These are phyloP conservation scores for Eucalyptus grandis DNA, from an alignment of 345 rosid genomes.

Conservation along the genomic window DNA sequence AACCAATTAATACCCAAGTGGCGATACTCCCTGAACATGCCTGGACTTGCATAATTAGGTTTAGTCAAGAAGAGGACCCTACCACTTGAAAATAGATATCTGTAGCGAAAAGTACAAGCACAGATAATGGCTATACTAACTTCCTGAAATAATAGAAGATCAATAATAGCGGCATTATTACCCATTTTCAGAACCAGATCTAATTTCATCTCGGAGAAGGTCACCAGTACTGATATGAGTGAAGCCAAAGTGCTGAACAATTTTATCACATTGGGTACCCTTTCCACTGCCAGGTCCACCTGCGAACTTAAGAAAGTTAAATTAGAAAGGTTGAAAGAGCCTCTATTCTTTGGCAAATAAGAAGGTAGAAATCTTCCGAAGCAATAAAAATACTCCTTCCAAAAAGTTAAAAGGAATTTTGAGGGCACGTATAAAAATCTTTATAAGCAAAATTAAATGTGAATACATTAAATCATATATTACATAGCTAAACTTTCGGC, in stretches of 20 bases:
- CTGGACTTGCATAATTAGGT: background rate
- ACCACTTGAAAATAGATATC: background rate
- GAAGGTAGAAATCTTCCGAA: background rate
- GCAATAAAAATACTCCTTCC: background rate
- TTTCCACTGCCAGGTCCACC: slow-evolving; percentile 97
- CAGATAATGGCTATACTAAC: background rate
- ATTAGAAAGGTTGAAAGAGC: background rate
- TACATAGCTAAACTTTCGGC: background rate
- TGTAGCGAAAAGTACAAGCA: background rate
- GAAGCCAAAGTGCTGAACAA: slow-evolving; percentile 47
- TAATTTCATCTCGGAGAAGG: slow-evolving; percentile 60
- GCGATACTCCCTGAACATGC: background rate
- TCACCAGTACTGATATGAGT: slow-evolving; percentile 86
- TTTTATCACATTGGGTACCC: slow-evolving; percentile 70
- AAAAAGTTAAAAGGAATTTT: background rate
- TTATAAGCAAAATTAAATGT: background rate
- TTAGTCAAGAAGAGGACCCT: background rate
- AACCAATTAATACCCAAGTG: background rate
- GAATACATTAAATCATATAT: background rate
- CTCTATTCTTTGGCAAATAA: background rate
- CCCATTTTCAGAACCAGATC: slow-evolving; percentile 78
- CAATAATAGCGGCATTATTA: background rate
- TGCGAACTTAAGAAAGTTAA: slow-evolving; percentile 6
- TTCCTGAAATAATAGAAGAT: background rate
- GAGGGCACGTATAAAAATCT: background rate